phyloP scores from a whole-genome alignment of 768 basidiomycete species.

The Tulasnella sp. region DNA sequence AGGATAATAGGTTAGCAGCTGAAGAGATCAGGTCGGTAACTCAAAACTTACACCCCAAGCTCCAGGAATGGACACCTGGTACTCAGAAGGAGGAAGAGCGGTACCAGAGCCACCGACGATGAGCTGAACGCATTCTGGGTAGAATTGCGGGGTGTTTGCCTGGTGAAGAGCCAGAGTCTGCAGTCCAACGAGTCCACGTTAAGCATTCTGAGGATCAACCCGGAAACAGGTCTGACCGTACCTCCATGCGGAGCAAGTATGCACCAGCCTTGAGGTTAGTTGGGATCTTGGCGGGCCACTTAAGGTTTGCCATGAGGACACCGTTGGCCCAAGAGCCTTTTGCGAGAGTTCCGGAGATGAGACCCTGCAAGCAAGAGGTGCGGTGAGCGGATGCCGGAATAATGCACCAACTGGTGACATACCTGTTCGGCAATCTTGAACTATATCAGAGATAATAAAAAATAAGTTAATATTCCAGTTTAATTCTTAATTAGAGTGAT shows the following conservation, averaged over 20 bases:
- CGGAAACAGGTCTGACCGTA: not conserved
- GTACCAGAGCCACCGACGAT: slow-evolving; percentile 26
- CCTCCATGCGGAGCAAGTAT: slow-evolving; percentile 27
- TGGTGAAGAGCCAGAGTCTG: slow-evolving; percentile 29
- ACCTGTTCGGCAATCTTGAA: slow-evolving; percentile 23
- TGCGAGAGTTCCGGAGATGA: slow-evolving; percentile 27
- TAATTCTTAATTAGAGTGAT: not conserved
- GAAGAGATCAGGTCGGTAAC: not conserved
- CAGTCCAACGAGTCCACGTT: too few relatives aligned
- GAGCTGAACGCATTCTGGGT: slow-evolving; percentile 29
- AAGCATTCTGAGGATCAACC: not conserved
- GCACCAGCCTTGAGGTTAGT: slow-evolving; percentile 27
- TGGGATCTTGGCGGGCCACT: slow-evolving; percentile 29
- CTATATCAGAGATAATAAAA: not conserved
- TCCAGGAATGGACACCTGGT: slow-evolving; percentile 29
- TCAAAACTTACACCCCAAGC: slow-evolving; percentile 16
- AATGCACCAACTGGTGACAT: not conserved
- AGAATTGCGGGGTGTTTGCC: slow-evolving; percentile 30
- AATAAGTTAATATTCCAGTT: not conserved
- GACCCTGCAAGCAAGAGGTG: slow-evolving; percentile 12
- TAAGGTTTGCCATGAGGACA: slow-evolving; percentile 16
- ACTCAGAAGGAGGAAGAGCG: slow-evolving; percentile 12
- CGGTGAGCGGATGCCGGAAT: not conserved
- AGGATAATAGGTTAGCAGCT: not conserved
- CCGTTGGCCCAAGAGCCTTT: slow-evolving; percentile 27